Evolutionary conservation across 225 moss, liverwort and hornwort species (phyloP), one percentile per base, ranked within the genome.

Genomic region (Lunularia cruciata): DNA sequence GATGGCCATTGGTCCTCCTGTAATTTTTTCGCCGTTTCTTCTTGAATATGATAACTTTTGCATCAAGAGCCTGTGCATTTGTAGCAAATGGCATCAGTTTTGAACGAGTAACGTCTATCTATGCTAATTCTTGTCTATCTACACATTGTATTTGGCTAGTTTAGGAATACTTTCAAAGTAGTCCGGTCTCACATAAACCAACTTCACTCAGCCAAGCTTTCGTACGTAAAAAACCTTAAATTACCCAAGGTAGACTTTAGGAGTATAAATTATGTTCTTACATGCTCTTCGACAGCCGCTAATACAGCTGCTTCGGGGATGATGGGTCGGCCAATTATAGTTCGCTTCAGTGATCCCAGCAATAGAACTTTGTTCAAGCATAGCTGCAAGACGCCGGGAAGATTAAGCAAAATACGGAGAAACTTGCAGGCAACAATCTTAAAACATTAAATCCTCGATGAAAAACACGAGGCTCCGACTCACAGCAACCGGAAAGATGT

Each of bases 1-100:
- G 78, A 77, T 91, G 91, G 47, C 91, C 85, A 65, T 76, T 86
- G 33, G 83, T 91, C 72, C 91, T 78, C 46, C 86, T 79, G 80
- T 91, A 89, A 42, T 94, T 91, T 69, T 94, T 94, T 81, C 86
- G 71, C 34, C 86, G 75, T 73, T 92, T 92, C 69, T 92, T 92
- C 83, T 92, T 90, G 81, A 95, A 92, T 33, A 92, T 77, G 42
- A 88, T 87, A 51, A 95, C 86, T 78, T 92, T 90, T 47, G 81
- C 95, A 83, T 92, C 95, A 47, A 88, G 78, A 55, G 90, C 92
- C 86, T 91, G 83, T 67, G 63, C n/a, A n/a, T n/a, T n/a, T n/a
- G n/a, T n/a, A n/a, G n/a, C n/a, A n/a, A n/a, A n/a, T n/a, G n/a
- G n/a, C n/a, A n/a, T n/a, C n/a, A n/a, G n/a, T n/a, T n/a, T n/a